Evolutionary conservation across 2,329 filamentous ascomycete species (phyloP), one percentile per base, ranked within the genome.

Genomic region (Orbilia ellipsospora): DNA sequence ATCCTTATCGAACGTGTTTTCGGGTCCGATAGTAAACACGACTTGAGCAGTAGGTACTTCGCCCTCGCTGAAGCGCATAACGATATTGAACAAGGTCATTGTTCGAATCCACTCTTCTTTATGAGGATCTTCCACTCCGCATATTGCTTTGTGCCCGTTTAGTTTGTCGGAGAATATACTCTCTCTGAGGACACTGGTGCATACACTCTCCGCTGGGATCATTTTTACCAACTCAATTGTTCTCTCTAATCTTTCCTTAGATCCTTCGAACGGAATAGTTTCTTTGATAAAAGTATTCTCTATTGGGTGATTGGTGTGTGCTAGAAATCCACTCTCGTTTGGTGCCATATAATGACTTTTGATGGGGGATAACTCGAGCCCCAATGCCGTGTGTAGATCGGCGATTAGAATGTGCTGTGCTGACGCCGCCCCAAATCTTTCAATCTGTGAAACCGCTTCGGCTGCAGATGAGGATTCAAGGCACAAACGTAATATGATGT

Each of bases 401-500:
- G 82, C 85, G 26, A 87, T 78, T 0, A 87, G 80, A 73, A 87
- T 86, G 67, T 87, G 85, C 13, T 84, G 85, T 3, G 85, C 83
- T 0, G 83, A 83, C 0, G 86, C 86, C 60, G 87, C 83, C 2
- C 86, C 86, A 51, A 80, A 80, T 13, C 77, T 78, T 70, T 84
- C 81, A 15, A 88, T 78, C 20, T 80, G 82, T 1, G 79, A 62
- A 1, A 87, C 81, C 12, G 87, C 87, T 52, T 84, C 83, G 0
- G 81, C 81, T 0, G 83, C 83, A 1, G 84, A 86, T 0, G 26
- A 61, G 28, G 85, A 86, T 61, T 90, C 88, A 1, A 90, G 80
- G 3, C 84, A 85, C 16, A 84, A 81, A 0, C 89, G 83, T 4
- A 90, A 83, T 0, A 87, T 88, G 5, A 90, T 82, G 78, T 90